A percentile compares a stretch with the other conserved stretches of the same genome.
These are phyloP conservation scores for Pseudoperonospora humuli DNA, from an alignment of 352 stramenopile species.

Conservation along the genomic window DNA sequence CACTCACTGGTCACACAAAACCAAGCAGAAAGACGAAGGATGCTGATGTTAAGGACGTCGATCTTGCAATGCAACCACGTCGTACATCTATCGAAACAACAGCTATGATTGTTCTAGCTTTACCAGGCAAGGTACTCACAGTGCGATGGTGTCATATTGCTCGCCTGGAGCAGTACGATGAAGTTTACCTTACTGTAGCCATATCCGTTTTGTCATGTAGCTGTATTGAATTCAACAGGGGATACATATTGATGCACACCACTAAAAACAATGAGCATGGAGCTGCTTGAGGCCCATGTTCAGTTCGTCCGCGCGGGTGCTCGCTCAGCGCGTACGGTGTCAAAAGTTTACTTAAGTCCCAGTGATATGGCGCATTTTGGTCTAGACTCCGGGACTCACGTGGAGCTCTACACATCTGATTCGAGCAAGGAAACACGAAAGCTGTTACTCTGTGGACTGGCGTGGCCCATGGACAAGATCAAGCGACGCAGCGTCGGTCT, in stretches of 20 bases:
- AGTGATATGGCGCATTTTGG: constrained; percentile 36
- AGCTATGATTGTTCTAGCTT: too few relatives aligned
- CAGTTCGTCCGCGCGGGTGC: constrained; percentile 55
- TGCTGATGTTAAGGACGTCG: too few relatives aligned
- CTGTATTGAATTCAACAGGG: constrained; percentile 10
- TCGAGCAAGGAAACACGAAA: not conserved
- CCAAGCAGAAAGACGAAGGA: too few relatives aligned
- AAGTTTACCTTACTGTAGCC: constrained; percentile 14
- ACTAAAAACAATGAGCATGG: constrained; percentile 10
- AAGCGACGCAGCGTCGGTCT: constrained; percentile 52
- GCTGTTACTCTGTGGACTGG: constrained; percentile 54
- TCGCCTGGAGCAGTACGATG: too few relatives aligned
- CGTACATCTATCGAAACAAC: too few relatives aligned
- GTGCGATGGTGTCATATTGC: too few relatives aligned
- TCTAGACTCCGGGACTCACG: constrained; percentile 32
- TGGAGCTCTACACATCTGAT: constrained; percentile 22
- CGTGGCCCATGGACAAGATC: constrained; percentile 69
- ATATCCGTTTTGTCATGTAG: constrained; percentile 2
- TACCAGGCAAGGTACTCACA: too few relatives aligned
- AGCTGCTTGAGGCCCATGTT: constrained; percentile 28
- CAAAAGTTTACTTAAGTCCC: constrained; percentile 62
- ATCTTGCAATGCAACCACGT: too few relatives aligned
- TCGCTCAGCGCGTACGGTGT: constrained; percentile 46
- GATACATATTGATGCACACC: constrained; percentile 5
- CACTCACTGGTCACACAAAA: too few relatives aligned